phyloP scores from a whole-genome alignment of 139 green algal species.

The Micromonas commoda region DNA sequence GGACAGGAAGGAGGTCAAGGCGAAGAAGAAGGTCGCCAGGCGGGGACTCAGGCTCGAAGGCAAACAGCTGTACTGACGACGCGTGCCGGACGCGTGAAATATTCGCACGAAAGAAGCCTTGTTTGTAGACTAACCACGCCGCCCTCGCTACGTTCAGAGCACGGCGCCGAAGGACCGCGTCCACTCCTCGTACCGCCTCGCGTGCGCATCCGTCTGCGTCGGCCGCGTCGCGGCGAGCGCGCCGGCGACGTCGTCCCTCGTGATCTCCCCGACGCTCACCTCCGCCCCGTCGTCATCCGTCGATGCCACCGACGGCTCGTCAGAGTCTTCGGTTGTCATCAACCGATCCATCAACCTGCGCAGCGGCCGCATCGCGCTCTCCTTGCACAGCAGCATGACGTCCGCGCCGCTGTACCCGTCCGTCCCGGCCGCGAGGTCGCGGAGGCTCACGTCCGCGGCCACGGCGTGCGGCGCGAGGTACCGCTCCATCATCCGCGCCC shows the following conservation, averaged over 20 bases:
- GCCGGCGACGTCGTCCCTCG: background rate
- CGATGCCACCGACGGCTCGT: background rate
- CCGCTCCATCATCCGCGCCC: background rate
- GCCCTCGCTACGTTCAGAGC: too few relatives aligned
- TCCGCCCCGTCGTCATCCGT: background rate
- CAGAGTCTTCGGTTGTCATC: constrained; percentile 23
- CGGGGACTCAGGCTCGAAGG: background rate
- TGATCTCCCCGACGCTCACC: background rate
- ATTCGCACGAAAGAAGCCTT: too few relatives aligned
- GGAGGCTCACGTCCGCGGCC: constrained; percentile 2
- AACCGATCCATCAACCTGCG: constrained; percentile 33
- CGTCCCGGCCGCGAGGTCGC: constrained; percentile 35
- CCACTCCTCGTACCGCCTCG: background rate
- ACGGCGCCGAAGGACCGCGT: background rate
- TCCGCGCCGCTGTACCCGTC: constrained; percentile 44
- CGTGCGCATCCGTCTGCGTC: background rate
- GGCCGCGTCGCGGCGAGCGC: background rate
- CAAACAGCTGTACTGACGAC: background rate
- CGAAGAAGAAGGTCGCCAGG: background rate
- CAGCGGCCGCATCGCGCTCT: constrained; percentile 44
- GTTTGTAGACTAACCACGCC: too few relatives aligned
- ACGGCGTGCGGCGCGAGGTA: background rate
- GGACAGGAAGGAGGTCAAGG: background rate
- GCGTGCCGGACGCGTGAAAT: too few relatives aligned
- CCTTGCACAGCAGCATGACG: constrained; percentile 42